These are phyloP conservation scores for Podospora conica DNA, from an alignment of 495 filamentous ascomycete species.

Conservation along the genomic window DNA sequence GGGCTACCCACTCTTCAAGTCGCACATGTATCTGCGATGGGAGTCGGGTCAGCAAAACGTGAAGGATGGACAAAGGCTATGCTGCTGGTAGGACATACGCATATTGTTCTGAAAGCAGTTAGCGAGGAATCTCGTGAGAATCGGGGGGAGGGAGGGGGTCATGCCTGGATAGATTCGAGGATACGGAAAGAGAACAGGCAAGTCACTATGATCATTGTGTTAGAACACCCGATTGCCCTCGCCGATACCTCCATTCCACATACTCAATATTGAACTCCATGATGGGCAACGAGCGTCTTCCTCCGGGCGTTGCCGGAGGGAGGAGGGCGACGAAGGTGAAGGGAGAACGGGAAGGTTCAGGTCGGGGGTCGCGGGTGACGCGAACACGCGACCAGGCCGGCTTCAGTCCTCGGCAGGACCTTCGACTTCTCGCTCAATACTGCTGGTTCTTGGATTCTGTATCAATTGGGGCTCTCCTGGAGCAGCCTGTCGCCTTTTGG, in stretches of 20 bases:
- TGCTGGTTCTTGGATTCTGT: neutral
- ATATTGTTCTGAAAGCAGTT: slow-evolving; percentile 68
- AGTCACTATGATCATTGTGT: slow-evolving; percentile 51
- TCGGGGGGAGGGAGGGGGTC: slow-evolving; percentile 8
- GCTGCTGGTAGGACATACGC: slow-evolving; percentile 43
- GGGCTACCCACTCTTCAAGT: slow-evolving; percentile 69
- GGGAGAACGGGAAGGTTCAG: neutral
- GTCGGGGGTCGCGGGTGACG: neutral
- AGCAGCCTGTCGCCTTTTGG: neutral
- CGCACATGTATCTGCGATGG: slow-evolving; percentile 77
- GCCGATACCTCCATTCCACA: slow-evolving; percentile 2
- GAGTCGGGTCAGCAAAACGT: neutral
- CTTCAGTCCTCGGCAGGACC: neutral
- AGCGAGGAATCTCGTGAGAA: neutral
- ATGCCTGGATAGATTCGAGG: slow-evolving; percentile 87
- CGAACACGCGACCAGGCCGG: neutral
- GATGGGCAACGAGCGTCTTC: neutral
- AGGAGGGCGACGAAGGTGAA: neutral
- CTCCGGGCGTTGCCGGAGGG: neutral
- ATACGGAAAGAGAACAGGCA: slow-evolving; percentile 94
- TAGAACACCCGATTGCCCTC: slow-evolving; percentile 7
- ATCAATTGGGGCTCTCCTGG: neutral
- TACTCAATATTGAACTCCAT: slow-evolving; percentile 97
- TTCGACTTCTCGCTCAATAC: neutral
- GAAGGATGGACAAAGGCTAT: neutral